Evolutionary conservation across 2,329 filamentous ascomycete genomes (phyloP).

Genomic region (Aspergillus sp.): DNA sequence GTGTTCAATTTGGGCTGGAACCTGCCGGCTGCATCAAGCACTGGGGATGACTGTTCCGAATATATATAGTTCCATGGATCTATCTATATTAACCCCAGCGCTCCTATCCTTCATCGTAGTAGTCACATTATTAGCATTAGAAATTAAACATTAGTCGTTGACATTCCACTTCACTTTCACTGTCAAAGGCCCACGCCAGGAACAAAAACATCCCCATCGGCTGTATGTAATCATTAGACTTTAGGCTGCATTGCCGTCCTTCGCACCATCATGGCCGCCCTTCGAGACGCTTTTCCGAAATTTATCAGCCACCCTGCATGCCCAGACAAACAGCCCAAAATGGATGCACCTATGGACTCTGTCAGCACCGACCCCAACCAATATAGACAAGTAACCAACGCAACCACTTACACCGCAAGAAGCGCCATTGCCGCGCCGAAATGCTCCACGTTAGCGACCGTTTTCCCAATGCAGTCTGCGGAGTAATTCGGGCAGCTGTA

Average conservation of each 20-base stretch:
- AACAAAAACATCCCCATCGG: not conserved
- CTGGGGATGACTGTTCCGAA: too few relatives aligned
- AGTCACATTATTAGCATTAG: not conserved
- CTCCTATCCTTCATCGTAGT: too few relatives aligned
- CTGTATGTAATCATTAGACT: too few relatives aligned
- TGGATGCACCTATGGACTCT: conserved; percentile 2
- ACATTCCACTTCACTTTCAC: not conserved
- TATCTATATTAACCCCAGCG: too few relatives aligned
- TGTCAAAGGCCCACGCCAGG: not conserved
- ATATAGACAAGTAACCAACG: not conserved
- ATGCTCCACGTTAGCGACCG: conserved; percentile 6
- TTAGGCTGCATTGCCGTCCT: not conserved
- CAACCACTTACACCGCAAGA: conserved; percentile 6
- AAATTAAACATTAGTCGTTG: not conserved
- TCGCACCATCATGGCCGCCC: not conserved
- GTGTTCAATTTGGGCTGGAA: too few relatives aligned
- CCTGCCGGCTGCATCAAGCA: too few relatives aligned
- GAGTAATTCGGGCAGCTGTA: conserved; percentile 2
- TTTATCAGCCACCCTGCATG: conserved; percentile 5
- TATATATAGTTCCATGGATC: too few relatives aligned
- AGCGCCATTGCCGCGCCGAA: conserved; percentile 11
- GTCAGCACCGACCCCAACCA: not conserved
- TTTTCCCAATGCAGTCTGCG: conserved; percentile 6
- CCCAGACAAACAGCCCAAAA: conserved; percentile 10
- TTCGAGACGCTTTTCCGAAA: conserved; percentile 5